Evolutionary conservation across 2,329 filamentous ascomycete species (phyloP).

Genomic region (Pseudogymnoascus sp.): DNA sequence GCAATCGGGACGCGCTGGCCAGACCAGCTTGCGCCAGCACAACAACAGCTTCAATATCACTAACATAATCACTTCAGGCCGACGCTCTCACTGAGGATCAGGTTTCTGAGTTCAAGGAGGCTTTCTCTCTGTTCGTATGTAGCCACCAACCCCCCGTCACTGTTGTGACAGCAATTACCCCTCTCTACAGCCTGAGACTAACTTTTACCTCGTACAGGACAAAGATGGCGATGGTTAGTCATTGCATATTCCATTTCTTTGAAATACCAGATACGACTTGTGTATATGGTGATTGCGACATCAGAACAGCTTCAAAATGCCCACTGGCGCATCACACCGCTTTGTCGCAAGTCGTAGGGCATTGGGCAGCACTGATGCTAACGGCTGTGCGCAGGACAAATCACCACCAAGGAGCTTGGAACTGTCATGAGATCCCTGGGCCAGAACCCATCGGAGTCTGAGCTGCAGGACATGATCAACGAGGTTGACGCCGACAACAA

Average conservation of each 20-base stretch:
- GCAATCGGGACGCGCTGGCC: slow-evolving; percentile 13
- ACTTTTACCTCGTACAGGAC: slow-evolving; percentile 48
- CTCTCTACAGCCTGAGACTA: slow-evolving; percentile 16
- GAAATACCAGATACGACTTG: not conserved
- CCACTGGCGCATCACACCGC: slow-evolving; percentile 9
- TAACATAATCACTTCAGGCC: slow-evolving; percentile 51
- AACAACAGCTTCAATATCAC: slow-evolving; percentile 20
- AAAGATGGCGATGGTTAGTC: slow-evolving; percentile 86
- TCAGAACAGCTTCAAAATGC: not conserved
- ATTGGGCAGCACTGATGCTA: not conserved
- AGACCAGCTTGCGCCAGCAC: slow-evolving; percentile 12
- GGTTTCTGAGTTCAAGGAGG: slow-evolving; percentile 99
- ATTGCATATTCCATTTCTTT: slow-evolving; percentile 7
- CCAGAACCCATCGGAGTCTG: slow-evolving; percentile 84
- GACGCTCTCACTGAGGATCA: slow-evolving; percentile 99
- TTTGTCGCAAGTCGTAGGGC: not conserved
- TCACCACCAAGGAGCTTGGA: slow-evolving; percentile 84
- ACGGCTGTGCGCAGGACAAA: slow-evolving; percentile 56
- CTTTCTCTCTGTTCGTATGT: slow-evolving; percentile 99
- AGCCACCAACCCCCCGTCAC: slow-evolving; percentile 16
- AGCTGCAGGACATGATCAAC: slow-evolving; percentile 91
- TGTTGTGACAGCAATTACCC: slow-evolving; percentile 19
- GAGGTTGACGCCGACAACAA: slow-evolving; percentile 91
- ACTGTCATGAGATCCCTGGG: slow-evolving; percentile 87
- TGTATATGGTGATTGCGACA: not conserved